phyloP scores from a whole-genome alignment of 306 rosid species.

The Oxytropis ochrocephala region DNA sequence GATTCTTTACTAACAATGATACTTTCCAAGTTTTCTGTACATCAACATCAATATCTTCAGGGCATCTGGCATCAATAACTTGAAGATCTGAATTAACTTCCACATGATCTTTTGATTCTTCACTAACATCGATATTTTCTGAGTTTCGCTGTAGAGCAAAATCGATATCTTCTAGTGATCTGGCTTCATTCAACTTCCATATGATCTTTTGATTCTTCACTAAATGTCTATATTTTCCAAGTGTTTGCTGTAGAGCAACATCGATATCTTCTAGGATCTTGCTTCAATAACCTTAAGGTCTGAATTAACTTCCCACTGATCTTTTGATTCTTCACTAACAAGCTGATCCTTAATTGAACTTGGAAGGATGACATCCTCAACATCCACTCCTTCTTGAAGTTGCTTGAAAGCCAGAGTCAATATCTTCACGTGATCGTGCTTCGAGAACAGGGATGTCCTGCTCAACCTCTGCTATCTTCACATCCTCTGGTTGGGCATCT shows the following conservation, averaged over 20 bases:
- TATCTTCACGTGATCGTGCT: conserved; percentile 58
- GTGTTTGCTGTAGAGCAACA: no score
- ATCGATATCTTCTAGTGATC: conserved; percentile 40
- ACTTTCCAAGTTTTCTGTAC: conserved; percentile 14
- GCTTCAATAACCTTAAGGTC: no score
- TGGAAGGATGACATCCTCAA: conserved; percentile 51
- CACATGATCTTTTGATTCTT: background rate
- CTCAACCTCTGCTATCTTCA: conserved; percentile 25
- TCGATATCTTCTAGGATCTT: no score
- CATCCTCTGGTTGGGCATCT: conserved; percentile 23
- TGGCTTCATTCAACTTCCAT: conserved; percentile 39
- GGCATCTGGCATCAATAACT: conserved; percentile 44
- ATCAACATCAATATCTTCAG: conserved; percentile 41
- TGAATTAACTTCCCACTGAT: no score
- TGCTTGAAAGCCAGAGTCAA: conserved; percentile 54
- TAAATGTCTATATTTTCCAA: no score
- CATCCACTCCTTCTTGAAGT: conserved; percentile 57
- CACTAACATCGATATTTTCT: background rate
- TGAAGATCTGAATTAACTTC: conserved; percentile 39
- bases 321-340: conserved; percentile 26
- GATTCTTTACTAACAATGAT: background rate
- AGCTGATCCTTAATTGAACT: conserved; percentile 35
- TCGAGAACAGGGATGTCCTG: conserved; percentile 53
- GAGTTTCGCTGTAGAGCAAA: conserved; percentile 33
- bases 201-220: background rate